Conservation (phyloP, 345 rosid species). For the Melaleuca alternifolia region DNA sequence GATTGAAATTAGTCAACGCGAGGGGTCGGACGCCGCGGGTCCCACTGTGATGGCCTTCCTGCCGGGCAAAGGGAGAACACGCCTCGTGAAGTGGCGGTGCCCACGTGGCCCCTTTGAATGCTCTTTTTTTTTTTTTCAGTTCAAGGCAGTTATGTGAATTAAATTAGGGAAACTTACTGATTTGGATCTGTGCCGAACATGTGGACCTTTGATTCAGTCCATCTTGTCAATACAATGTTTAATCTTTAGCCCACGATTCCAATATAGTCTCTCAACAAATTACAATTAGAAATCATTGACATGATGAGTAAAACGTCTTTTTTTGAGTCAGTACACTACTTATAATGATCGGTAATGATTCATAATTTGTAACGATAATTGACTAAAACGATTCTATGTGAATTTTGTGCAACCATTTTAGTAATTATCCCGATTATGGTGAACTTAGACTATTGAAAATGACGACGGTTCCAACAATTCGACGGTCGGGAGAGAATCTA, state of each 20-base stretch:
- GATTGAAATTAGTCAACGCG: not conserved
- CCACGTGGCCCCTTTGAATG: slow-evolving; percentile 2
- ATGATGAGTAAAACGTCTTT: not conserved
- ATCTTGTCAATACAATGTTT: not conserved
- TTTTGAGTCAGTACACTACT: fast-evolving
- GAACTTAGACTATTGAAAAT: not conserved
- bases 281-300: fast-evolving
- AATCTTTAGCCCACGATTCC: not conserved
- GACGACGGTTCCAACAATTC: not conserved
- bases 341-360: fast-evolving
- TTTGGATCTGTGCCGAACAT: not conserved
- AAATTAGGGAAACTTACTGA: too few species aligned
- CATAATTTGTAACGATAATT: fast-evolving
- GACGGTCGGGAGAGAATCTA: not conserved
- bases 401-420: not conserved
- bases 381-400: fast-evolving
- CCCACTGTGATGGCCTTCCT: not conserved
- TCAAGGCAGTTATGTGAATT: not conserved
- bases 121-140: not conserved
- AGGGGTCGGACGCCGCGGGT: not conserved
- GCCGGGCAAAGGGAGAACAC: not conserved
- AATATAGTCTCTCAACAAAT: not conserved
- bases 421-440: not conserved
- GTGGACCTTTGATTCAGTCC: fast-evolving
- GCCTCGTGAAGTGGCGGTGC: slow-evolving; percentile 6